These are phyloP conservation scores for Phytopythium aichiense DNA, from an alignment of 352 stramenopile genomes.

Conservation along the genomic window DNA sequence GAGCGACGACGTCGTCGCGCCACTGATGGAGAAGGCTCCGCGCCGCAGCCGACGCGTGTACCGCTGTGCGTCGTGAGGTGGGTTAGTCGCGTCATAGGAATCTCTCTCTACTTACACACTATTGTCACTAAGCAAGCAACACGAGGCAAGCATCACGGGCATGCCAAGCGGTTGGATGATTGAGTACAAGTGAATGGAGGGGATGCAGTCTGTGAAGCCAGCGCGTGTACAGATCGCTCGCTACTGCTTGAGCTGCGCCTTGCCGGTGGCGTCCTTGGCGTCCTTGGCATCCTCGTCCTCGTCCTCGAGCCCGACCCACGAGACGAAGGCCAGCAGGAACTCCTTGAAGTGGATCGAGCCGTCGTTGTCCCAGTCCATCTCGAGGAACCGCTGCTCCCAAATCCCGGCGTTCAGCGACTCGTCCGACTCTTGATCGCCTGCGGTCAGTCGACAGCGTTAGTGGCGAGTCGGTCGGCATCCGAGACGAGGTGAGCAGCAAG, in stretches of 20 bases:
- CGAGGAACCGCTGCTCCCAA: slow-evolving; percentile 76
- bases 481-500: background rate
- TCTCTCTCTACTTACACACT: slow-evolving; percentile 1
- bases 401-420: slow-evolving; percentile 66
- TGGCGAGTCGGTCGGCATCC: too few relatives aligned
- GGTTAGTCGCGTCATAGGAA: background rate
- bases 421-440: slow-evolving; percentile 19
- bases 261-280: too few relatives aligned
- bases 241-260: background rate
- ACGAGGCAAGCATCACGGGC: too few relatives aligned
- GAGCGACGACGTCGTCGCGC: slow-evolving; percentile 51
- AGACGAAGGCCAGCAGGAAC: slow-evolving; percentile 86
- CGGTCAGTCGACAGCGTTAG: background rate
- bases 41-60: slow-evolving; percentile 64
- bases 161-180: background rate
- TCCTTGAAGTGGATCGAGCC: slow-evolving; percentile 87
- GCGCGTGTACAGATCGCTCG: background rate
- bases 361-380: slow-evolving; percentile 88
- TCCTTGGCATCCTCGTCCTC: slow-evolving; percentile 27
- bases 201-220: background rate
- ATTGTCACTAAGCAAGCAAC: slow-evolving; percentile 3
- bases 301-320: slow-evolving; percentile 81
- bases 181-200: background rate
- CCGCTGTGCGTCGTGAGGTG: slow-evolving; percentile 27
- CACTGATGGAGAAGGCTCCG: slow-evolving; percentile 33